Evolutionary conservation across 2,329 filamentous ascomycete genomes (phyloP).

Genomic region (Monilinia fructigena): DNA sequence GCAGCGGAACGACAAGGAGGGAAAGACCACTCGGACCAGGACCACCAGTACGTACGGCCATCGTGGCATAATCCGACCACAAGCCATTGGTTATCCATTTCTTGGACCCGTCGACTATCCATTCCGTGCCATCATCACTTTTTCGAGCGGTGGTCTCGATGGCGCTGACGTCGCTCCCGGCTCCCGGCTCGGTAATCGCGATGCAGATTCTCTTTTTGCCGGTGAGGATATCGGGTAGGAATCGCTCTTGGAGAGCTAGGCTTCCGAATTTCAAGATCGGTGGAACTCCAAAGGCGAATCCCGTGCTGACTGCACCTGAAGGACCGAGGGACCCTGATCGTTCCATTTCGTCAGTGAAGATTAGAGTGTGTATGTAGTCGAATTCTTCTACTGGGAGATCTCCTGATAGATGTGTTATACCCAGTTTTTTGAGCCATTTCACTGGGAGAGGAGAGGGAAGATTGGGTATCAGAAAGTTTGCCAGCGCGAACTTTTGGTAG

Average conservation of each 20-base stretch:
- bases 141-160: constrained; percentile 67
- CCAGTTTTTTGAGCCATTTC: constrained; percentile 63
- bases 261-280: constrained; percentile 69
- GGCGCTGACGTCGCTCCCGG: constrained; percentile 71
- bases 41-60: constrained; percentile 70
- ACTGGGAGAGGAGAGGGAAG: constrained; percentile 68
- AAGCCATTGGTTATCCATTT: constrained; percentile 73
- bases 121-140: constrained; percentile 62
- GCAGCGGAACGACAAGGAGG: constrained; percentile 68
- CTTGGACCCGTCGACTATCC: constrained; percentile 72
- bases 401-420: constrained; percentile 65
- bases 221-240: constrained; percentile 65
- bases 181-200: constrained; percentile 75
- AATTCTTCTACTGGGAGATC: constrained; percentile 69
- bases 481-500: constrained; percentile 61
- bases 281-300: constrained; percentile 70
- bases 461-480: constrained; percentile 68
- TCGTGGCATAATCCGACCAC: constrained; percentile 62
- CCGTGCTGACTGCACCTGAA: constrained; percentile 63
- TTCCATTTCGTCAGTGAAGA: constrained; percentile 68
- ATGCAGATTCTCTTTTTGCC: constrained; percentile 69
- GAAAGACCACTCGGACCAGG: constrained; percentile 64
- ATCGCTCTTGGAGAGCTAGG: constrained; percentile 59
- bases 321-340: constrained; percentile 65
- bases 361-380: constrained; percentile 68